phyloP scores from a whole-genome alignment of 768 basidiomycete species.

The Russula olivacea region DNA sequence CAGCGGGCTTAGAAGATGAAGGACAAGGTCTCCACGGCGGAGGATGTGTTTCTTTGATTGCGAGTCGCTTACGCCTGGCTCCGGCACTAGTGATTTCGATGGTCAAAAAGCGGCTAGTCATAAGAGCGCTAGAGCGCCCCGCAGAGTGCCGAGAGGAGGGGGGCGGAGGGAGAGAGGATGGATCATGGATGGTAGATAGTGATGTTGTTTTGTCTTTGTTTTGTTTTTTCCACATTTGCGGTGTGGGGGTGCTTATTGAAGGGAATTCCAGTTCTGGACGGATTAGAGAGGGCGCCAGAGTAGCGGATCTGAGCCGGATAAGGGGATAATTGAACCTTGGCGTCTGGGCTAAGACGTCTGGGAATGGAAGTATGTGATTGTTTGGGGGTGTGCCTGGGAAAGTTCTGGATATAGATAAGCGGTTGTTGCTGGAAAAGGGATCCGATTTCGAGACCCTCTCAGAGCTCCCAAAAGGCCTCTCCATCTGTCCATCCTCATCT shows the following conservation, averaged over 20 bases:
- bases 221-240: background rate
- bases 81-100: constrained; percentile 7
- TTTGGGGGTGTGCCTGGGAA: constrained; percentile 27
- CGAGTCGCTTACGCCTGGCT: background rate
- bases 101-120: constrained; percentile 21
- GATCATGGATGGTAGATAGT: constrained; percentile 8
- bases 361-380: constrained; percentile 25
- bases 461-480: constrained; percentile 24
- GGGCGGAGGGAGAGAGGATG: constrained; percentile 4
- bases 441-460: constrained; percentile 25
- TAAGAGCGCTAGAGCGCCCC: constrained; percentile 23
- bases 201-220: constrained; percentile 5
- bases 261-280: constrained; percentile 13
- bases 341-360: constrained; percentile 25
- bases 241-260: constrained; percentile 12
- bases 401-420: constrained; percentile 29
- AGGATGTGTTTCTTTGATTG: background rate
- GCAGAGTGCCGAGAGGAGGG: constrained; percentile 10
- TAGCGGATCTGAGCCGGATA: constrained; percentile 19
- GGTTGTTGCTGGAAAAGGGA: constrained; percentile 28
- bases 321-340: constrained; percentile 25
- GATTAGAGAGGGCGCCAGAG: constrained; percentile 6
- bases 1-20: background rate
- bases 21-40: background rate
- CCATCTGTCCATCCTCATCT: constrained; percentile 22